Evolutionary conservation across 2,329 filamentous ascomycete species (phyloP).

Genomic region (Chalaropsis thielavioides): DNA sequence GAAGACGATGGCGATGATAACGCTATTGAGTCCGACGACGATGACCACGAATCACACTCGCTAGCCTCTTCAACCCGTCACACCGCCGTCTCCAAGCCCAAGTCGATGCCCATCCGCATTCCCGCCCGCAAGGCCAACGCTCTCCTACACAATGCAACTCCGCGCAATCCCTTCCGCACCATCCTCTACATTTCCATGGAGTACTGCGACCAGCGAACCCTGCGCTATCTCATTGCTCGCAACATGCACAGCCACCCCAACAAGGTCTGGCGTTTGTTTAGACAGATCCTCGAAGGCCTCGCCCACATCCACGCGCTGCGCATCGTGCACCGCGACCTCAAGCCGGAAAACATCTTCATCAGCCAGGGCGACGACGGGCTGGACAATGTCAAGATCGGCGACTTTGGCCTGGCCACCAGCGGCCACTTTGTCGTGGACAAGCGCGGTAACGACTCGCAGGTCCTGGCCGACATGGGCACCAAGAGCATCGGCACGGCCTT

Average conservation of each 20-base stretch:
- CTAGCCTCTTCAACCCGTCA: background rate
- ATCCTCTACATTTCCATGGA: conserved; percentile 98
- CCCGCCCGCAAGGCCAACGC: background rate
- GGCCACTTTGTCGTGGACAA: conserved; percentile 59
- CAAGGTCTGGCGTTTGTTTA: conserved; percentile 78
- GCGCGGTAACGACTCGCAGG: conserved; percentile 21
- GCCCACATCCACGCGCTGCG: conserved; percentile 79
- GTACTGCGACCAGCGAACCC: conserved; percentile 87
- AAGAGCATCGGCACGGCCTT: conserved; percentile 63
- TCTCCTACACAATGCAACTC: conserved; percentile 22
- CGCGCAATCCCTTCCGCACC: conserved; percentile 42
- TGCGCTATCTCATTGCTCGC: conserved; percentile 72
- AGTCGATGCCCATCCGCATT: conserved; percentile 5
- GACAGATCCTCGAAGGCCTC: conserved; percentile 80
- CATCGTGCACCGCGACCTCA: conserved; percentile 90
- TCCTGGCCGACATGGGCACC: conserved; percentile 46
- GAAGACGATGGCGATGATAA: conserved; percentile 23
- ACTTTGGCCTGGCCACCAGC: conserved; percentile 88
- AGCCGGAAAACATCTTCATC: conserved; percentile 96
- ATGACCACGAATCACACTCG: background rate
- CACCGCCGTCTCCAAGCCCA: background rate
- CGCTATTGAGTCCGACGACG: conserved; percentile 22
- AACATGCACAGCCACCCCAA: conserved; percentile 58
- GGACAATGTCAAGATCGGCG: conserved; percentile 87
- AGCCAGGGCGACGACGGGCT: conserved; percentile 50